Conservation (phyloP, 306 rosid species). For the Vigna mungo region DNA sequence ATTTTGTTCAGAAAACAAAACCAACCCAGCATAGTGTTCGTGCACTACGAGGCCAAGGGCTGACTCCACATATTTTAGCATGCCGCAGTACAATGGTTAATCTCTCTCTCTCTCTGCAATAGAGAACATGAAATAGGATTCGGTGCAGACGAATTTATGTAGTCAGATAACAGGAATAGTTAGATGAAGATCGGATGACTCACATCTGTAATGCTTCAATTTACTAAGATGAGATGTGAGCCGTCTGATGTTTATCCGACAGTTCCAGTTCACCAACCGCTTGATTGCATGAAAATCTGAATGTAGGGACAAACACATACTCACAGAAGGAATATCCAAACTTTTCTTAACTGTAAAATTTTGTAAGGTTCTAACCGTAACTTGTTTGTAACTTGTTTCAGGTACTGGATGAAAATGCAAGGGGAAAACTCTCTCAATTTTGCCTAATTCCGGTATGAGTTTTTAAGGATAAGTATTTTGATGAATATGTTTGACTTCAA, state of each 20-base stretch:
- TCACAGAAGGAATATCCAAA: conserved; percentile 15
- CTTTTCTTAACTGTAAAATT: conserved; percentile 24
- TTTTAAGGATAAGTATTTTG: conserved; percentile 34
- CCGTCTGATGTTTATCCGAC: neutral
- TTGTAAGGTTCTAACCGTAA: neutral
- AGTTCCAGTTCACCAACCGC: neutral
- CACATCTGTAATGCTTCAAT: neutral
- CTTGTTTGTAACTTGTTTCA: conserved; percentile 36
- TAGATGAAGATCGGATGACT: neutral
- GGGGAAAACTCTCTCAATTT: conserved; percentile 79
- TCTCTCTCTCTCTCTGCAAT: conserved; percentile 43
- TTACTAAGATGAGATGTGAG: neutral
- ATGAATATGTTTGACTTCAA: conserved; percentile 14
- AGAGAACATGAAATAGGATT: neutral
- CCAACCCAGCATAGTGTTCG: conserved; percentile 93
- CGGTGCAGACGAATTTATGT: neutral
- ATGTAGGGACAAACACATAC: conserved; percentile 1
- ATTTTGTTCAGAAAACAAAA: conserved; percentile 72
- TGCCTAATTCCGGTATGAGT: conserved; percentile 80
- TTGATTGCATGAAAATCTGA: conserved; percentile 7
- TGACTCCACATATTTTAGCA: conserved; percentile 77
- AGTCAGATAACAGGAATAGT: neutral
- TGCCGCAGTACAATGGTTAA: conserved; percentile 81
- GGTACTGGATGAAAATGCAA: conserved; percentile 78
- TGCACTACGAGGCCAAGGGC: conserved; percentile 75